Percentiles rank a stretch among this genome's conserved stretches.
Evolutionary conservation across 331 rosid species (phyloP).

Genomic region (Cydonia oblonga): DNA sequence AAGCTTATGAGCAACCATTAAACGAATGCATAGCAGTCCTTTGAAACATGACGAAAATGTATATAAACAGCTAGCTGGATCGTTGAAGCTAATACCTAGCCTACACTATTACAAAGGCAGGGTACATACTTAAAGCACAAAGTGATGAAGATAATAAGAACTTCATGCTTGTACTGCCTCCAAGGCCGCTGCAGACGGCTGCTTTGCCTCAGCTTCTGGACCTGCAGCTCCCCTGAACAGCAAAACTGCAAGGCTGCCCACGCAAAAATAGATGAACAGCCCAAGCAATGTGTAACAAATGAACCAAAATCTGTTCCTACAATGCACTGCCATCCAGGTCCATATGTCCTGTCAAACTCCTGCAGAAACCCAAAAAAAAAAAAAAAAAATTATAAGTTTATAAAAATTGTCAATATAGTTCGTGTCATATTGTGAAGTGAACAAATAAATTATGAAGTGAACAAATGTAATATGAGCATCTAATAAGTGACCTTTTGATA

Average conservation of each 20-base stretch:
- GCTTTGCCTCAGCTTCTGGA: conserved; percentile 38
- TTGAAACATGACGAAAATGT: background rate
- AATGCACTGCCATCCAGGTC: conserved; percentile 85
- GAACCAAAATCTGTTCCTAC: conserved; percentile 93
- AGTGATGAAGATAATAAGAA: background rate
- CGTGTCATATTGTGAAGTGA: background rate
- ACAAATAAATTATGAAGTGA: background rate
- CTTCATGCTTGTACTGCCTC: conserved; percentile 28
- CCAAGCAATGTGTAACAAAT: conserved; percentile 70
- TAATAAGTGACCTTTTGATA: too few species aligned
- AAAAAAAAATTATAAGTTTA: background rate
- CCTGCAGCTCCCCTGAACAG: conserved; percentile 63
- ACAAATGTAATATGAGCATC: background rate
- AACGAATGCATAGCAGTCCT: background rate
- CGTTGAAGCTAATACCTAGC: background rate
- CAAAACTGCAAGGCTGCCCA: conserved; percentile 70
- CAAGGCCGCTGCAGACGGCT: conserved; percentile 24
- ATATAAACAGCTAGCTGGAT: background rate
- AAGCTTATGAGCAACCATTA: background rate
- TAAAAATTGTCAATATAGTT: background rate
- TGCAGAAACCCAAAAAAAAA: too few species aligned
- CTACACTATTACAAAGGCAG: background rate
- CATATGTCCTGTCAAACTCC: conserved; percentile 68
- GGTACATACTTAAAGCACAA: background rate
- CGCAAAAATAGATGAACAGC: conserved; percentile 59